Evolutionary conservation across 2,329 filamentous ascomycete species (phyloP), one percentile per base, ranked within the genome.

Genomic region (Diplodia corticola): DNA sequence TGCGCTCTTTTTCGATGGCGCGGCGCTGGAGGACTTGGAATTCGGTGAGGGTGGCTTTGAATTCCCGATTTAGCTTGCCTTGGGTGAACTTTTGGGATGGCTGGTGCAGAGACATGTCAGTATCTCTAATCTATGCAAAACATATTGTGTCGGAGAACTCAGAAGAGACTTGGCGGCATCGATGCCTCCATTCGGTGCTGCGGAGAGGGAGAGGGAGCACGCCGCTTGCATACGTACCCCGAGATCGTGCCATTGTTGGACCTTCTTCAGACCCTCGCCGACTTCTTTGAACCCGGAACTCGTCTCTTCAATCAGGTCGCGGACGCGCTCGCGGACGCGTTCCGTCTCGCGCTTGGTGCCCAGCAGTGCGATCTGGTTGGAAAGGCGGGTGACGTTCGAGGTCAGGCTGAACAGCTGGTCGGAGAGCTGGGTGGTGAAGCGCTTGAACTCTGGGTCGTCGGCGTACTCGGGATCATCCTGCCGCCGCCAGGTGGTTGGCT

Each of bases 81-180:
- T 97, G 94, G 24, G 93, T 95, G 82, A 96, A 98, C 79, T 94
- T 96, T 83, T 99, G 95, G 64, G 92, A 91, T 68, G 94, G 92
- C 92, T 97, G 68, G 22, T 40, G 50, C 50, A 54, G 13, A 33
- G 37, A 63, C 15, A 1, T 48, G 37, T 59, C 15, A 59, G 55
- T 26, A n/a, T 46, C 5, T 46, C 5, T 40, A 7, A 26, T 20
- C 24, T 28, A 15, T 6, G 24, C 22, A 17, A 33, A 46, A 59
- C 24, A 30, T 59, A 9, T 59, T 24, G 28, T 30, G 28, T 26
- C 17, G 73, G 66, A 72, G 69, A 49, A 63, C 37, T 28, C 44
- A 44, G 40, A 59, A 59, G 55, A 46, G 28, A 46, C 12, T 12
- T 9, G 13, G 24, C n/a, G 24, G 37, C 5, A 5, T 48, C 44